phyloP scores from a whole-genome alignment of 192 early-diverging fungal species.

The Coemansia sp. region DNA sequence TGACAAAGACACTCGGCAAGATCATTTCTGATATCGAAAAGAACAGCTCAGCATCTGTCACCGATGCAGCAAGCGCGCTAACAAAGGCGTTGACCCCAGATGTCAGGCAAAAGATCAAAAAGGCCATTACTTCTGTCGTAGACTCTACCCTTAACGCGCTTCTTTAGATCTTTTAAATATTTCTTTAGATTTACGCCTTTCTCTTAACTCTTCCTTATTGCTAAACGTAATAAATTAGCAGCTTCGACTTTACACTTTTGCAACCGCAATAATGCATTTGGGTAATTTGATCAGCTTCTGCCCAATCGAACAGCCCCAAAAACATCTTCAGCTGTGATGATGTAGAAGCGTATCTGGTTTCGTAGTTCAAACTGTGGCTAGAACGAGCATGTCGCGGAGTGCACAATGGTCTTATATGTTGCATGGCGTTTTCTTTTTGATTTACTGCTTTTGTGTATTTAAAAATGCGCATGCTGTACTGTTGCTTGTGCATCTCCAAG shows the following conservation, averaged over 20 bases:
- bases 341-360: neutral
- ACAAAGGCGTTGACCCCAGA: conserved; percentile 53
- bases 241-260: neutral
- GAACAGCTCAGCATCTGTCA: conserved; percentile 35
- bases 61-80: conserved; percentile 33
- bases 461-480: neutral
- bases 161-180: too few relatives aligned
- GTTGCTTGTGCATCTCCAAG: neutral
- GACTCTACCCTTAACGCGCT: conserved; percentile 45
- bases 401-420: neutral
- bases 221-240: neutral
- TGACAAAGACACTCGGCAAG: conserved; percentile 31
- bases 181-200: too few relatives aligned
- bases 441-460: neutral
- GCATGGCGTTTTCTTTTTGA: neutral
- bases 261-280: neutral
- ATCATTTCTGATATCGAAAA: conserved; percentile 39
- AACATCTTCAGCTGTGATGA: neutral
- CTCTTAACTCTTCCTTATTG: neutral
- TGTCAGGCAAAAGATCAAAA: conserved; percentile 50
- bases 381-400: neutral
- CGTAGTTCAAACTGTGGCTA: neutral
- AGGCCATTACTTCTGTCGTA: conserved; percentile 45
- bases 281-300: neutral
- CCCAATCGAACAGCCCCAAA: neutral